Evolutionary conservation across 2,329 filamentous ascomycete genomes (phyloP), one percentile per base, ranked within the genome.

Genomic region (Fusarium tanahbumbuense): DNA sequence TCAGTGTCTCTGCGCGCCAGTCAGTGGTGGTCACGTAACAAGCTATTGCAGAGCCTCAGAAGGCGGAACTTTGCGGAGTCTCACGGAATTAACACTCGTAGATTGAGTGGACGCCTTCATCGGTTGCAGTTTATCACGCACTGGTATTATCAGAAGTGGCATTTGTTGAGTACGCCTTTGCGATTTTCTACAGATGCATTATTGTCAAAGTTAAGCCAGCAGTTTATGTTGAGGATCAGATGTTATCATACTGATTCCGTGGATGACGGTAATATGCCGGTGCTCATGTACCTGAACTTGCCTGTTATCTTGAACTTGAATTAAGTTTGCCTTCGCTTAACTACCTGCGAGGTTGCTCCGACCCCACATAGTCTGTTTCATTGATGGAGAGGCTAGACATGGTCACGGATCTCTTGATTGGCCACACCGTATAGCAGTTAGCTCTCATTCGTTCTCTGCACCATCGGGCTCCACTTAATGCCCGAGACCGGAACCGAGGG

Each of bases 111-210:
- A 18, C 10, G 34, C 9, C 3, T 18, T 37, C 32, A 1, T 11
- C 16, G 3, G 16, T 16, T n/a, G 9, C 16, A 37, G 5, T n/a
- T 9, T 4, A n/a, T n/a, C 0, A 37, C 5, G 18, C 18, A 6
- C 0, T 9, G 6, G 9, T 37, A 18, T 11, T 37, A n/a, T 4
- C 5, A 37, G 34, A 37, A 37, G 34, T 37, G 34, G 2, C 9
- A n/a, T 37, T 2, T 37, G 34, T n/a, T 18, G 6, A 4, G 9
- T 37, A 7, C 16, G 34, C 9, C 18, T 37, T n/a, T 6, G 16
- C 6, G 6, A n/a, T 6, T 11, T 0, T 37, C 10, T 11, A 11
- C 18, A 3, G 18, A n/a, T n/a, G 34, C 6, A 28, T 28, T 3
- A 28, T 13, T n/a, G 3, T 37, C 3, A 37, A 37, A 37, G 7